phyloP scores from a whole-genome alignment of 1,284 basidiomycete species.

The Pseudozyma flocculosa region DNA sequence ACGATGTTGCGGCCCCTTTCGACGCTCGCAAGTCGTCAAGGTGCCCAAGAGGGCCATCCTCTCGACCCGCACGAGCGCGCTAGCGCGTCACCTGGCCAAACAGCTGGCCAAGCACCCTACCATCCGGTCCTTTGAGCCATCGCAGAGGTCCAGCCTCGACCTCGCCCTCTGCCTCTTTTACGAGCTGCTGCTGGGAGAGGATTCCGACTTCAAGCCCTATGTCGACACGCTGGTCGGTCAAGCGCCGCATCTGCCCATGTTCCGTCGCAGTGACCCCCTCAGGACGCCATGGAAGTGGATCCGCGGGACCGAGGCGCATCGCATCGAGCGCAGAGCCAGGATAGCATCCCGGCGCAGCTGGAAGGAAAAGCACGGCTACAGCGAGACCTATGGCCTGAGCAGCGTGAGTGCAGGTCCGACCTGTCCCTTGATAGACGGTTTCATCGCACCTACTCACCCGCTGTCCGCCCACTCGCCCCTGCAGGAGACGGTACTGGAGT shows the following conservation, averaged over 20 bases:
- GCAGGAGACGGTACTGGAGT: neutral
- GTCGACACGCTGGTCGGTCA: conserved; percentile 27
- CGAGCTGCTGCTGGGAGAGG: conserved; percentile 23
- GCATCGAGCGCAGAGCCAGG: conserved; percentile 10
- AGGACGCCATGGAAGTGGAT: conserved; percentile 13
- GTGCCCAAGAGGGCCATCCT: conserved; percentile 35
- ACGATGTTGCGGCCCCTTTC: no score
- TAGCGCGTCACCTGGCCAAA: conserved; percentile 7
- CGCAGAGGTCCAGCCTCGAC: conserved; percentile 11
- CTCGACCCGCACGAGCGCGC: conserved; percentile 24
- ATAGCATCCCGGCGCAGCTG: neutral
- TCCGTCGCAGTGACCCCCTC: neutral
- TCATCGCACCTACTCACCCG: no score
- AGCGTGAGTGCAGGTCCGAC: no score
- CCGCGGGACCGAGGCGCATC: conserved; percentile 21
- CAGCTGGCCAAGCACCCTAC: neutral
- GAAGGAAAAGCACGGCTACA: neutral
- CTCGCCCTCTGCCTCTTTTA: conserved; percentile 44
- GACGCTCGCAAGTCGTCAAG: conserved; percentile 8
- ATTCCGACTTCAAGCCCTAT: conserved; percentile 31
- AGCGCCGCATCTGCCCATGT: conserved; percentile 20
- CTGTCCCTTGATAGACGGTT: no score
- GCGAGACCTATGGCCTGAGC: conserved; percentile 25
- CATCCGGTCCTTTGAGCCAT: neutral
- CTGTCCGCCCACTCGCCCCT: no score